phyloP scores from a whole-genome alignment of 495 filamentous ascomycete species.

The Tuber calosporum region DNA sequence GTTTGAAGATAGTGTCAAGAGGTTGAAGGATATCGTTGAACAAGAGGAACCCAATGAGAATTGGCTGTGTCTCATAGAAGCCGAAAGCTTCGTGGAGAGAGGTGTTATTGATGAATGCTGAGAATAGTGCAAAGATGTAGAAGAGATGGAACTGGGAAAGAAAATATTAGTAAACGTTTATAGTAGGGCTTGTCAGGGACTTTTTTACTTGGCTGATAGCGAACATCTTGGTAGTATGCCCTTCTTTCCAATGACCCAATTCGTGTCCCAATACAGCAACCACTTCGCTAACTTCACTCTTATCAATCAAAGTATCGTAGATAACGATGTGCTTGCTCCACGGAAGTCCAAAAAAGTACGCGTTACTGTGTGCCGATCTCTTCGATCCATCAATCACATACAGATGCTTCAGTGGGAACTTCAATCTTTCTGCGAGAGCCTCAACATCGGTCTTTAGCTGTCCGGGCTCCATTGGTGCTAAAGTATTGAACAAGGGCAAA shows the following conservation, averaged over 20 bases:
- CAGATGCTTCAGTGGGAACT: constrained; percentile 85
- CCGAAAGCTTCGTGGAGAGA: constrained; percentile 88
- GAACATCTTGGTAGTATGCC: constrained; percentile 88
- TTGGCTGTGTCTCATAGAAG: constrained; percentile 75
- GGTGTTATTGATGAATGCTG: constrained; percentile 89
- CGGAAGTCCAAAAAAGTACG: constrained; percentile 94
- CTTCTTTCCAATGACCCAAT: constrained; percentile 91
- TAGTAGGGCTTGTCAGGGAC: background rate
- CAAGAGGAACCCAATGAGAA: constrained; percentile 91
- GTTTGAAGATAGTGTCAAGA: constrained; percentile 84
- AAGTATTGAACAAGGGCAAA: constrained; percentile 94
- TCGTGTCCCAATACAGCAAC: constrained; percentile 93
- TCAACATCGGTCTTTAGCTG: constrained; percentile 82
- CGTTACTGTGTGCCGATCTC: constrained; percentile 93
- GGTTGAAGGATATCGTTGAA: constrained; percentile 91
- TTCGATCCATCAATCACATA: constrained; percentile 97
- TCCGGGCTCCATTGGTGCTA: constrained; percentile 83
- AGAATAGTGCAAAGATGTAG: constrained; percentile 93
- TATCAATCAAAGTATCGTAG: constrained; percentile 94
- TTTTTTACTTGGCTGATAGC: constrained; percentile 72
- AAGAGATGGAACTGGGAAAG: constrained; percentile 69
- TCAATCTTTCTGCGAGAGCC: constrained; percentile 68
- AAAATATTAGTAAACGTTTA: constrained; percentile 37
- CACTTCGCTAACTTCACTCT: constrained; percentile 82
- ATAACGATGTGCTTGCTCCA: constrained; percentile 99